Evolutionary conservation across 352 stramenopile genomes (phyloP).

Genomic region (Phytophthora lateralis): DNA sequence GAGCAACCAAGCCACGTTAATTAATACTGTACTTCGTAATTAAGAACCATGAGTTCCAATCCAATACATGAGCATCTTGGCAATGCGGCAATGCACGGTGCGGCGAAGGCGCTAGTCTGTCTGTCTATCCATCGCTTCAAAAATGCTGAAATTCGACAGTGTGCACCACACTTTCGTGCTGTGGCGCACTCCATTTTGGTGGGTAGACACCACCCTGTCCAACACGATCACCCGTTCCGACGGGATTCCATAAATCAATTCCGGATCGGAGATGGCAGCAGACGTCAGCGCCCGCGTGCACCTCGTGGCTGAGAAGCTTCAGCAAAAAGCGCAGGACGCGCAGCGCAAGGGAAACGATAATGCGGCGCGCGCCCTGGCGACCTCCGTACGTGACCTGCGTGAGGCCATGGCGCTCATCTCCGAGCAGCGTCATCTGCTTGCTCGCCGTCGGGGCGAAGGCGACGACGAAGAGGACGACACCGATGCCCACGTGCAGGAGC

Average conservation of each 20-base stretch:
- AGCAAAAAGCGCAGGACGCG: conserved; percentile 69
- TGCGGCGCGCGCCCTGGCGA: conserved; percentile 47
- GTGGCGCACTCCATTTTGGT: too few relatives aligned
- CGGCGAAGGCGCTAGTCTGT: too few relatives aligned
- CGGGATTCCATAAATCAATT: background rate
- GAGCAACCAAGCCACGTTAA: too few relatives aligned
- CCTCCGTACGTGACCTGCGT: conserved; percentile 63
- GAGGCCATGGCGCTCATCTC: conserved; percentile 55
- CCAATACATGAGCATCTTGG: too few relatives aligned
- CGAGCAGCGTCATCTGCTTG: conserved; percentile 60
- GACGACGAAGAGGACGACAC: conserved; percentile 25
- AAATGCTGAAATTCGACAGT: too few relatives aligned
- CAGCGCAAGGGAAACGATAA: conserved; percentile 60
- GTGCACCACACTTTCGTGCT: too few relatives aligned
- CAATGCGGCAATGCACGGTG: too few relatives aligned
- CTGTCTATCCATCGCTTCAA: too few relatives aligned
- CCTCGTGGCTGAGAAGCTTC: conserved; percentile 78
- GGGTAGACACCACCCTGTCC: background rate
- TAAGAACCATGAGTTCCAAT: too few relatives aligned
- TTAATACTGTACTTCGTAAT: too few relatives aligned
- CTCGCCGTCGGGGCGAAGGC: conserved; percentile 31
- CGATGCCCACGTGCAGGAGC: conserved; percentile 38
- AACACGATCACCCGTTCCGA: background rate
- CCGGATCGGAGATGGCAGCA: conserved; percentile 39
- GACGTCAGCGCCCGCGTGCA: conserved; percentile 68